Conservation (phyloP, 257 asterid genomes). For the Ocimum tenuiflorum region DNA sequence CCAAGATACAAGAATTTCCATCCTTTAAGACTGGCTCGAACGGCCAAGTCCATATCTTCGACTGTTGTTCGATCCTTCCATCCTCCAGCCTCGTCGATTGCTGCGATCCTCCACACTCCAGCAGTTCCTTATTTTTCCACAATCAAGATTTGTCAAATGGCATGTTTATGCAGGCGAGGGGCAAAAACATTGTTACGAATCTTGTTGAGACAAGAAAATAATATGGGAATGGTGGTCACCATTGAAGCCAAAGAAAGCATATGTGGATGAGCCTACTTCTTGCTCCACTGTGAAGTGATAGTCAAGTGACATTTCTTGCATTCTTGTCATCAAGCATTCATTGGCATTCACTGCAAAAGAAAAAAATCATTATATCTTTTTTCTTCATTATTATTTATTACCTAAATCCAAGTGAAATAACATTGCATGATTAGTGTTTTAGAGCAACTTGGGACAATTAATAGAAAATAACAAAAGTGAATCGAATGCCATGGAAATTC, state of each 20-base stretch:
- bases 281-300: slow-evolving; percentile 85
- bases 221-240: no score
- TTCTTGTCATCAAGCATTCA: slow-evolving; percentile 87
- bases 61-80: slow-evolving; percentile 88
- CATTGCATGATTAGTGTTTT: not conserved
- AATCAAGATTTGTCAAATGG: no score
- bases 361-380: not conserved
- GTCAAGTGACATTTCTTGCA: slow-evolving; percentile 92
- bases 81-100: slow-evolving; percentile 85
- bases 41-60: slow-evolving; percentile 89
- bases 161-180: no score
- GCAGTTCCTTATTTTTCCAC: slow-evolving; percentile 53
- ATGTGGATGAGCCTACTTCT: slow-evolving; percentile 82
- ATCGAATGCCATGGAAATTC: not conserved
- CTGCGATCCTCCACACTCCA: slow-evolving; percentile 84
- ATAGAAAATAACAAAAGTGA: slow-evolving; percentile 5
- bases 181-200: no score
- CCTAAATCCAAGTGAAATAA: not conserved
- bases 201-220: no score
- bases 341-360: slow-evolving; percentile 40
- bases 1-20: slow-evolving; percentile 80
- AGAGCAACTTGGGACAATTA: no score
- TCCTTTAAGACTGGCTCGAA: slow-evolving; percentile 78
- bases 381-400: not conserved
- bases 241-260: slow-evolving; percentile 77